These are phyloP conservation scores for Cladobotryum mycophilum DNA, from an alignment of 2,329 filamentous ascomycete genomes.

Conservation along the genomic window DNA sequence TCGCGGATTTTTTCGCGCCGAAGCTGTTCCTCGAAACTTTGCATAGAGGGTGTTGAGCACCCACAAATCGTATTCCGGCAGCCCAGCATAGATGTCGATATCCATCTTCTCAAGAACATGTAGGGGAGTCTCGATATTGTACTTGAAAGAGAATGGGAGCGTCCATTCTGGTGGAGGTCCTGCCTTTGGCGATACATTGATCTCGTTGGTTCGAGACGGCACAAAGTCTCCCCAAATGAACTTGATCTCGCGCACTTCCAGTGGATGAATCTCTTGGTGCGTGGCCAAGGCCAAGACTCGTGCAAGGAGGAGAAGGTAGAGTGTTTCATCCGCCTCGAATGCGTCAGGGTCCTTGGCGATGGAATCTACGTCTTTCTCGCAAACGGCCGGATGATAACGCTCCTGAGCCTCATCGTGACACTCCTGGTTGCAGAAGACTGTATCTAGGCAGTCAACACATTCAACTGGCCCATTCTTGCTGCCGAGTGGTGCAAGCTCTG, in stretches of 20 bases:
- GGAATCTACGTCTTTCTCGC: conserved; percentile 59
- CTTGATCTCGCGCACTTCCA: conserved; percentile 58
- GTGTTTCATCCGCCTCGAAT: conserved; percentile 51
- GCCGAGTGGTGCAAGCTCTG: conserved; percentile 57
- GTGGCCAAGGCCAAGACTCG: conserved; percentile 57
- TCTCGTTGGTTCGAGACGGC: conserved; percentile 44
- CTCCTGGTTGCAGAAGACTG: conserved; percentile 57
- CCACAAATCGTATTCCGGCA: conserved; percentile 64
- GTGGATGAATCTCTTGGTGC: conserved; percentile 55
- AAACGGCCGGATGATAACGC: conserved; percentile 58
- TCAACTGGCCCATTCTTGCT: conserved; percentile 40
- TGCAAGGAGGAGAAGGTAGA: conserved; percentile 57
- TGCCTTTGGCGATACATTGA: conserved; percentile 46
- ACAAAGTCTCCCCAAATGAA: conserved; percentile 67
- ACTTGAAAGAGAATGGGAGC: conserved; percentile 70
- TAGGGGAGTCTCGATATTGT: conserved; percentile 67
- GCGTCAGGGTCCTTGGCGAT: conserved; percentile 59
- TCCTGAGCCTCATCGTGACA: conserved; percentile 53
- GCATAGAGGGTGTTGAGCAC: conserved; percentile 86
- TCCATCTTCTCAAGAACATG: conserved; percentile 82
- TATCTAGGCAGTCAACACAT: conserved; percentile 58
- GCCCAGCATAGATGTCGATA: conserved; percentile 61
- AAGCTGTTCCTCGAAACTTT: conserved; percentile 90
- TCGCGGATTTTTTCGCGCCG: conserved; percentile 67
- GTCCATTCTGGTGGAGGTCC: conserved; percentile 58